Evolutionary conservation across 768 basidiomycete species (phyloP), one percentile per base, ranked within the genome.

Genomic region (Naematelia encephala): DNA sequence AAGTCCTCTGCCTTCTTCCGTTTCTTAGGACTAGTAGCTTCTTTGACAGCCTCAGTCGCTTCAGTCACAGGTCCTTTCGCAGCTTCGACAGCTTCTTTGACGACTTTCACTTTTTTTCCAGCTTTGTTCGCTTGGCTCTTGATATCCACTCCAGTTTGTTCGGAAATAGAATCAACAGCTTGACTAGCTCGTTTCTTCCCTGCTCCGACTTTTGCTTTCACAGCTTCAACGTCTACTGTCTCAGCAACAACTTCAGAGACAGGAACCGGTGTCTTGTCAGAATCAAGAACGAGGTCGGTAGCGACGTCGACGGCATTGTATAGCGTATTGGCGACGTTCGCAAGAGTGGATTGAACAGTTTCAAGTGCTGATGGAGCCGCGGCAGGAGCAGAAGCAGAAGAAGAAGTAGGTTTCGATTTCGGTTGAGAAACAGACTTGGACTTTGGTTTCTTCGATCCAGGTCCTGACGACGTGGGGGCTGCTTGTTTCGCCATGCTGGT

Each of bases 1-100:
- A 68, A 68, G 28, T 72, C 73, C 49, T 68, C 73, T 25, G 73
- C 70, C 51, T 61, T 61, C 54, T 72, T 75, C 30, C 73, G 63
- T 54, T 75, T 75, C 57, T 64, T 64, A 21, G 71, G 68, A 43
- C 67, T 67, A 23, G 60, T 64, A 16, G 59, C 57, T 14, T 59
- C 61, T 48, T 62, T 43, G 12, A 58, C 49, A 23, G 49, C 63
- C 51, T 62, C 46, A 34, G 54, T 66, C n/a, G 53, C 61, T 25
- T 60, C 48, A 14, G 34, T 57, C 23, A 39, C 27, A 19, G 49
- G 26, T 13, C 45, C 49, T 23, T 48, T 28, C 44, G 58, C 57
- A n/a, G 23, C 34, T 12, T 44, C 55, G 2, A 56, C 55, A 23
- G 54, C 59, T 25, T 53, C 30, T 22, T 51, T 50, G 16, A 34